Conservation (phyloP, 2,329 filamentous ascomycete species). For the Harringtonia aguacate region DNA sequence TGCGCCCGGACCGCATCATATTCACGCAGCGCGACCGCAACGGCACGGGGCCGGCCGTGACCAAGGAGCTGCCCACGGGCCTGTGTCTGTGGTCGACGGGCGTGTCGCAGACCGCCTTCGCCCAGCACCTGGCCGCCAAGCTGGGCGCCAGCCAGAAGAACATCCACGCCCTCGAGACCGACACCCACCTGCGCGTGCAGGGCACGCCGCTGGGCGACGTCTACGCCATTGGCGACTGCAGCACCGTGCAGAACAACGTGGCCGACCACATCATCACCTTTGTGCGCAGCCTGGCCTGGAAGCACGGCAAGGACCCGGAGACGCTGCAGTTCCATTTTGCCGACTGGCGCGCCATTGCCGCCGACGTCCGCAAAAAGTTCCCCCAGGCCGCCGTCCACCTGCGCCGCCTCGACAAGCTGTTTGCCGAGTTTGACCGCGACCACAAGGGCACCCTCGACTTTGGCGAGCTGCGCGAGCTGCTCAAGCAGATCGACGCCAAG, state of each 20-base stretch:
- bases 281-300: slow-evolving; percentile 80
- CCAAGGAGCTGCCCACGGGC: slow-evolving; percentile 88
- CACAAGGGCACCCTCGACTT: slow-evolving; percentile 90
- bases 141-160: slow-evolving; percentile 73
- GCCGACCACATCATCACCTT: slow-evolving; percentile 86
- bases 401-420: slow-evolving; percentile 80
- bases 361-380: slow-evolving; percentile 76
- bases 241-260: slow-evolving; percentile 95
- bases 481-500: slow-evolving; percentile 88
- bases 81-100: slow-evolving; percentile 98
- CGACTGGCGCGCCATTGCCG: slow-evolving; percentile 81
- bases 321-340: slow-evolving; percentile 75
- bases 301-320: slow-evolving; percentile 81
- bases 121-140: slow-evolving; percentile 64
- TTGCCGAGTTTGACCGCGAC: slow-evolving; percentile 86
- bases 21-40: slow-evolving; percentile 67
- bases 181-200: slow-evolving; percentile 80
- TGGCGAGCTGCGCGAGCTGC: slow-evolving; percentile 76
- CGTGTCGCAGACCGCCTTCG: slow-evolving; percentile 76
- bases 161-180: slow-evolving; percentile 84
- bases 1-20: slow-evolving; percentile 70
- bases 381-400: slow-evolving; percentile 84
- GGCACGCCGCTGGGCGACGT: slow-evolving; percentile 88
- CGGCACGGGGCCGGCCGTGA: slow-evolving; percentile 52
- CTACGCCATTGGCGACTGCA: slow-evolving; percentile 92